Base-by-base conservation (phyloP, 495 filamentous ascomycete genomes). In the Talaromyces ruber region DNA sequence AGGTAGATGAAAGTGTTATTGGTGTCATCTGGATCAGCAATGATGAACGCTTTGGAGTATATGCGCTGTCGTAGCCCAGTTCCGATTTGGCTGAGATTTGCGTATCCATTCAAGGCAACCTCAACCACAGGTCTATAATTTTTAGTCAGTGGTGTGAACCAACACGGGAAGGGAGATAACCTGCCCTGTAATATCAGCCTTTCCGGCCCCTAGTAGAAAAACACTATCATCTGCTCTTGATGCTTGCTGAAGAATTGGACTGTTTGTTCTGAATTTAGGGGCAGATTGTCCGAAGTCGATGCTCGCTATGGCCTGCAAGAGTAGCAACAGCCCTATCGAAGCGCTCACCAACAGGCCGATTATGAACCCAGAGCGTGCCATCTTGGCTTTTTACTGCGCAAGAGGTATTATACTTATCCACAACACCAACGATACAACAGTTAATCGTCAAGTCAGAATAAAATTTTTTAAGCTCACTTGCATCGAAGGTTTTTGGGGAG, bases 101-200 rank as follows among this genome's bases (percentile, higher is more conserved):
- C 94, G 78, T 97, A 98, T 58, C 94, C 94, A 84, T 94, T 95
- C 67, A 97, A 79, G 63, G 90, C 90, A 67, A 96, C 83, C 71
- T 96, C 92, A 3, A 93, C 92, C n/a, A 94, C 90, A 3, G 92
- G 92, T 6, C 88, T 87, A 62, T 43, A n/a, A 28, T 60, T 62
- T 59, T 62, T 64, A 39, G 53, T 8, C 12, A 37, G 32, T 34
- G 39, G 57, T 52, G 4, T 30, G 2, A 21, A 26, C 24, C 21
- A 32, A 43, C 14, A 24, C 21, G 61, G 52, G 61, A 74, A 18
- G 61, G 52, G 61, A 74, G 21, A 81, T 75, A 26, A 80, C 81
- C 8, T 85, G 92, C 76, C 93, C 94, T 28, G 94, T 98, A 66
- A 98, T 91, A 76, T 98, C 94, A 21, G 87, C 92, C 70, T 96